Conservation (phyloP, 2,329 filamentous ascomycete species). For the Clonostachys solani region DNA sequence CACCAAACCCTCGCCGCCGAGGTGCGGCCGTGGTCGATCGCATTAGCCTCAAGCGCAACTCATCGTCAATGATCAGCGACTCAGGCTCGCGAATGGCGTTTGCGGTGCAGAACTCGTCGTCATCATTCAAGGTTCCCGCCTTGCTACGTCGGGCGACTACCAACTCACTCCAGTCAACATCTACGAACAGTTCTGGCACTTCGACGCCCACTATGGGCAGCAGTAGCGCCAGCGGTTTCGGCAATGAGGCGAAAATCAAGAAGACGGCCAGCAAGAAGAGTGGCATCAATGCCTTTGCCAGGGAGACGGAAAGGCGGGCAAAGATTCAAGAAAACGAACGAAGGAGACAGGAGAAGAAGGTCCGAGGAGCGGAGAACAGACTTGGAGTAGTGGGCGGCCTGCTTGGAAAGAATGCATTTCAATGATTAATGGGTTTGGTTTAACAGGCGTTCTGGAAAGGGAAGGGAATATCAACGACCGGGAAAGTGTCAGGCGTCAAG, state of each 20-base stretch:
- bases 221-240: conserved; percentile 27
- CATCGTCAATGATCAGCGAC: conserved; percentile 18
- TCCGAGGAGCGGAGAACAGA: conserved; percentile 52
- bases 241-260: conserved; percentile 51
- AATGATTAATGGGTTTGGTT: conserved; percentile 11
- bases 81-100: conserved; percentile 50
- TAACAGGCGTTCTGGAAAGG: not conserved
- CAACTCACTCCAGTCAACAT: conserved; percentile 46
- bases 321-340: conserved; percentile 52
- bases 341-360: conserved; percentile 53
- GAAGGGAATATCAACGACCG: too few species aligned
- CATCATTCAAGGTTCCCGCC: conserved; percentile 62
- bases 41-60: conserved; percentile 61
- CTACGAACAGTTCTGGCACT: conserved; percentile 17
- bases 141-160: conserved; percentile 72
- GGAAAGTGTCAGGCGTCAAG: too few species aligned
- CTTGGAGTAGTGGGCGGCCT: conserved; percentile 53
- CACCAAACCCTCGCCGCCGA: conserved; percentile 25
- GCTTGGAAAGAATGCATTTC: conserved; percentile 47
- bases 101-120: conserved; percentile 31
- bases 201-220: conserved; percentile 14
- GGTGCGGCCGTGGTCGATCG: conserved; percentile 62
- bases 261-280: conserved; percentile 57
- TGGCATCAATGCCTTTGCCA: conserved; percentile 53
- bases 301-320: conserved; percentile 53